Evolutionary conservation across 2,329 filamentous ascomycete genomes (phyloP), one percentile per base, ranked within the genome.

Genomic region (Exophiala xenobiotica): DNA sequence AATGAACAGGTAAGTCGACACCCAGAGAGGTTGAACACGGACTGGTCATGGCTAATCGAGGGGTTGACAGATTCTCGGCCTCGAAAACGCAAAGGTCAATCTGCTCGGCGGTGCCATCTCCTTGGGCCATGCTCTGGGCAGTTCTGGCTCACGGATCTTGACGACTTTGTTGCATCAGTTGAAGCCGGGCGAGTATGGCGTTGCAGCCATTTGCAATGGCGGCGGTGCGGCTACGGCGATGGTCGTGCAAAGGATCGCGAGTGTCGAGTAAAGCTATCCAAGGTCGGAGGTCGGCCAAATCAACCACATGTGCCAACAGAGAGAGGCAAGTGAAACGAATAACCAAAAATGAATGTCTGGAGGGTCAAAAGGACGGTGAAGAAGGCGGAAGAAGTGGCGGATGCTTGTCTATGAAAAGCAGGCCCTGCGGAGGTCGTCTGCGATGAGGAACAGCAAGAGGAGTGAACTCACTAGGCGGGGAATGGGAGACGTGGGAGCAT

Each of bases 141-240:
- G 90, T 78, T 96, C 91, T 1, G 92, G 92, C 11, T 91, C 90
- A 19, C 83, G 92, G 56, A 96, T 97, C 60, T 74, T 97, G 53
- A 90, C 90, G 1, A 96, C 91, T 0, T 73, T 97, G 56, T 77
- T 97, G 55, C 92, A 97, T 70, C 92, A 96, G 73, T 77, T 97
- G 56, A 85, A 95, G 75, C 83, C 86, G 33, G 91, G 91, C 27
- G 88, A 99, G 74, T 97, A 96, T 67, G 93, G 93, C 47, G 88
- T 92, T 59, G 93, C 91, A 12, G 91, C 91, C 2, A 97, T 99
- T 55, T 97, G 93, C 75, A 99, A 99, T 65, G 93, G 93, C 39
- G 93, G 93, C 35, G 93, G 93, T 53, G 92, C 90, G 11, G 89
- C 92, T 1, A 92, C 88, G 7, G 93, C 91, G 0, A 79, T 97